phyloP scores from a whole-genome alignment of 768 basidiomycete genomes.

The Lentinus brumalis region DNA sequence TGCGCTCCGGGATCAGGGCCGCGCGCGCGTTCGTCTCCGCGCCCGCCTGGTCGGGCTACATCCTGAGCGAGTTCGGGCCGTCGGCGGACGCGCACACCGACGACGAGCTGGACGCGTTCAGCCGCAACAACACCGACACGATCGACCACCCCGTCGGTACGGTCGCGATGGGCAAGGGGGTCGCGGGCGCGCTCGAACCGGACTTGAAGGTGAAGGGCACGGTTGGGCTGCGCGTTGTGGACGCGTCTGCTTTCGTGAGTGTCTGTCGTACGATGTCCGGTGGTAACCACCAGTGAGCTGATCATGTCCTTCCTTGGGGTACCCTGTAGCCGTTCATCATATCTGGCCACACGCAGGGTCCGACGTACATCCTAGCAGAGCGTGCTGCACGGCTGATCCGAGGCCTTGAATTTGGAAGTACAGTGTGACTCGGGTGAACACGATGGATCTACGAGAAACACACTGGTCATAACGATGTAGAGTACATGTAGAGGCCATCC shows the following conservation, averaged over 20 bases:
- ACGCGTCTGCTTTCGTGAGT: conserved; percentile 25
- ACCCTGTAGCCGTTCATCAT: conserved; percentile 12
- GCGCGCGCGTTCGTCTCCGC: conserved; percentile 4
- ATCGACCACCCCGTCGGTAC: conserved; percentile 29
- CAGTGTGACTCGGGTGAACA: too few species aligned
- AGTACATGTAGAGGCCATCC: too few species aligned
- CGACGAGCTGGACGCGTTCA: conserved; percentile 5
- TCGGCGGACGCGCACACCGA: conserved; percentile 8
- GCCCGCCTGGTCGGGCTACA: conserved; percentile 5
- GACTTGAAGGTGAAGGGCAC: conserved; percentile 43
- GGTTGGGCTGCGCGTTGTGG: conserved; percentile 39
- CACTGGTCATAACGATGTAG: too few species aligned
- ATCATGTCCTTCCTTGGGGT: background rate
- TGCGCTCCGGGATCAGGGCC: conserved; percentile 20
- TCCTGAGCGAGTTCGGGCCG: conserved; percentile 3
- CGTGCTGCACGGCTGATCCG: conserved; percentile 8
- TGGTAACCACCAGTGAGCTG: too few species aligned
- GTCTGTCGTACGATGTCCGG: background rate
- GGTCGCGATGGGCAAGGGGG: conserved; percentile 31
- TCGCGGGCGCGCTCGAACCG: conserved; percentile 39
- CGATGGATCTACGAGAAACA: too few species aligned
- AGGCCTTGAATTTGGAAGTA: background rate
- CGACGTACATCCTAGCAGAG: conserved; percentile 18
- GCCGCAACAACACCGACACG: background rate
- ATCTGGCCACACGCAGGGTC: conserved; percentile 12